Evolutionary conservation across 306 rosid genomes (phyloP).

Genomic region (barrel medic (Medicago truncatula)): MtrunA17r5.0-ANR NC_053046.1:9501001-9501500

Average conservation of each 20-base stretch:
- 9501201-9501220: background rate
- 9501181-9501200: background rate
- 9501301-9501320: background rate
- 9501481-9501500: background rate
- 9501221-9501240: background rate
- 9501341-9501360: background rate
- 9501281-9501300: conserved; percentile 5
- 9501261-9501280: background rate
- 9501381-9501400: background rate
- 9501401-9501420: background rate
- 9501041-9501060: conserved; percentile 27
- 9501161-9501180: background rate
- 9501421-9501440: background rate
- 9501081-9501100: conserved; percentile 1
- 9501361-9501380: background rate
- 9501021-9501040: conserved; percentile 7
- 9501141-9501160: conserved; percentile 3
- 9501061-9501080: background rate
- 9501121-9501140: background rate
- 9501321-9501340: conserved; percentile 10
- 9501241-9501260: background rate
- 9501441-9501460: background rate
- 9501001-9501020: background rate
- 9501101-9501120: background rate
- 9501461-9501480: background rate